Base-by-base conservation (phyloP, 768 basidiomycete species). In the Pisolithus tinctorius region DNA sequence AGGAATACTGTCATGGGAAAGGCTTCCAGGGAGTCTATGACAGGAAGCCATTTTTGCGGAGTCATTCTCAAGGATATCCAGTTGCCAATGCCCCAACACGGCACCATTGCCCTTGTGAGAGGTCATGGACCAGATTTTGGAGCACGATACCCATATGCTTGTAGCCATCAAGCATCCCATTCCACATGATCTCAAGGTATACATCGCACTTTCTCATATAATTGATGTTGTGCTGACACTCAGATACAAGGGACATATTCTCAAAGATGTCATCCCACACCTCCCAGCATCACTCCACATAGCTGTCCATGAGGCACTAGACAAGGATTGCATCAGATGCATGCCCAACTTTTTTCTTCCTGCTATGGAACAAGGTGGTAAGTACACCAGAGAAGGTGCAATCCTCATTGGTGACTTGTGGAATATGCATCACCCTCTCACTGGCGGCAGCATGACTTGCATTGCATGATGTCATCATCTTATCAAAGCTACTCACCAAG, bases 341-440 rank as follows among this genome's bases (percentile, higher is more conserved):
- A 97, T 98, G 94, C 94, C 95, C 30, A 98, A 97, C 66, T 88
- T 89, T 0, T 96, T 89, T 74, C 77, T 99, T 2, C 90, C 96
- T 0, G 71, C 93, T 0, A 73, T 84, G 2, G 73, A 82, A 53
- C 94, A 95, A 62, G 71, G 74, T 10, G 69, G 70, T 16, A 58
- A 55, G 55, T 67, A 58, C 50, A 69, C 64, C 6, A 85, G 81
- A 56, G 77, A 83, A 46, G 90, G 91, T 23, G 82, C 81, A 9
- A 71, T 99, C 52, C 81, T 98, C 55, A 74, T 96, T 30, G 96
- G 96, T 1, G 95, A 98, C 64, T 83, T 94, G 2, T 95, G 92
- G 87, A 98, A 98, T 65, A 98, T 98, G 94, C 88, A 96, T 0
- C 96, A 99, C 67, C 96, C 96, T 2, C 77, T 99, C 17, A 99